These are phyloP conservation scores for Fusarium hainanense DNA, from an alignment of 2,329 filamentous ascomycete species.

Conservation along the genomic window DNA sequence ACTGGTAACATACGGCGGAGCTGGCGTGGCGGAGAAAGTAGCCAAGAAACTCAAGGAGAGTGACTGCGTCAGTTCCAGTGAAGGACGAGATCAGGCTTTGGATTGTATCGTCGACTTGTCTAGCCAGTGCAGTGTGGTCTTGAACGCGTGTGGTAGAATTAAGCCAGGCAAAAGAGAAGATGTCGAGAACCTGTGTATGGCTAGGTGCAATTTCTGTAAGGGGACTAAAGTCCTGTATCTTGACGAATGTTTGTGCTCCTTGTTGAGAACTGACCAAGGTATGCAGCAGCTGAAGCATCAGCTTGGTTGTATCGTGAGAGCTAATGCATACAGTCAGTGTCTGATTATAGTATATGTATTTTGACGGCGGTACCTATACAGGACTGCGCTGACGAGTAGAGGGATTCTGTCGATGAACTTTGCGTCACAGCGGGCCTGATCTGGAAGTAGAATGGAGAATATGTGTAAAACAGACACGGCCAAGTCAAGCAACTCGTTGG, in stretches of 20 bases:
- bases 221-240: constrained; percentile 63
- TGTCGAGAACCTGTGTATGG: constrained; percentile 64
- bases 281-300: constrained; percentile 68
- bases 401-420: constrained; percentile 66
- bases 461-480: constrained; percentile 72
- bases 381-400: constrained; percentile 62
- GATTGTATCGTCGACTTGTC: constrained; percentile 61
- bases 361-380: constrained; percentile 60
- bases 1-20: constrained; percentile 55
- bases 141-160: constrained; percentile 54
- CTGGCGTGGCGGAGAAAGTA: constrained; percentile 62
- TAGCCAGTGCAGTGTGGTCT: constrained; percentile 48
- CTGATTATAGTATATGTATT: background rate
- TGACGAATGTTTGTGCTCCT: constrained; percentile 62
- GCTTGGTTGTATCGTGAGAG: constrained; percentile 61
- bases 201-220: constrained; percentile 68
- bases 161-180: constrained; percentile 68
- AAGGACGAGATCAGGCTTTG: constrained; percentile 64
- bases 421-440: constrained; percentile 55
- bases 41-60: constrained; percentile 67
- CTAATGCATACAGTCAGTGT: constrained; percentile 48
- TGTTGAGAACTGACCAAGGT: constrained; percentile 64
- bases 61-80: constrained; percentile 69
- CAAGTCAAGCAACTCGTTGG: constrained; percentile 70
- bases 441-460: constrained; percentile 68